Evolutionary conservation across 1,284 basidiomycete species (phyloP), one percentile per base, ranked within the genome.

Genomic region (Irpex sp.): DNA sequence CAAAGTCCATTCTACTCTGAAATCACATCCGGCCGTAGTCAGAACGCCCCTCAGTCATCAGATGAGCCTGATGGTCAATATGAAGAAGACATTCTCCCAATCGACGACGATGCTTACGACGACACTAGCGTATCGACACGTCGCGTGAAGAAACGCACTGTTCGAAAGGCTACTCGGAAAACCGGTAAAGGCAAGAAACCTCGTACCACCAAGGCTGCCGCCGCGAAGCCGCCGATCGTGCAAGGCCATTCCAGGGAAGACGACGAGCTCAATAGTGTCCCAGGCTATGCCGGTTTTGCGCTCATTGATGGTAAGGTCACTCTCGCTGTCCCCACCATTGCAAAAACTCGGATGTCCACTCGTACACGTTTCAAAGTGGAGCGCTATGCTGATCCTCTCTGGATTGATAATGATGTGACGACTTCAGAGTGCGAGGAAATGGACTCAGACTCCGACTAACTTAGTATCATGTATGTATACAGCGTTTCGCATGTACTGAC

Each of bases 131-230:
- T 50, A 7, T 50, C 47, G 17, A 50, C 47, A 50, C 47, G 47
- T 15, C 47, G 17, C 6, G 47, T 50, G 13, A 50, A 50, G 6
- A 50, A 50, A 19, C 17, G 47, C 19, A 50, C 47, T n/a, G 9
- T 50, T 9, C 21, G 21, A 21, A 21, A 21, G 21, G 21, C 21
- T 21, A 21, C 21, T 21, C 21, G 21, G 21, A 21, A 21, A 21
- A 21, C 21, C 21, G 21, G 21, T 21, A 21, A 21, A 21, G 21
- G 21, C 21, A 21, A 21, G 21, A 21, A 21, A 21, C 21, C 21
- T 21, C 63, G 35, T 58, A 62, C 11, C 53, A 57, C 4, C 65
- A 67, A 36, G 21, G 21, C 21, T 21, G 21, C 21, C 21, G 21
- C 21, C 21, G 21, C 21, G 51, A 50, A 15, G 47, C 9, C 9